phyloP scores from a whole-genome alignment of 148 eudicot species.

The Linanthus parryae region DNA sequence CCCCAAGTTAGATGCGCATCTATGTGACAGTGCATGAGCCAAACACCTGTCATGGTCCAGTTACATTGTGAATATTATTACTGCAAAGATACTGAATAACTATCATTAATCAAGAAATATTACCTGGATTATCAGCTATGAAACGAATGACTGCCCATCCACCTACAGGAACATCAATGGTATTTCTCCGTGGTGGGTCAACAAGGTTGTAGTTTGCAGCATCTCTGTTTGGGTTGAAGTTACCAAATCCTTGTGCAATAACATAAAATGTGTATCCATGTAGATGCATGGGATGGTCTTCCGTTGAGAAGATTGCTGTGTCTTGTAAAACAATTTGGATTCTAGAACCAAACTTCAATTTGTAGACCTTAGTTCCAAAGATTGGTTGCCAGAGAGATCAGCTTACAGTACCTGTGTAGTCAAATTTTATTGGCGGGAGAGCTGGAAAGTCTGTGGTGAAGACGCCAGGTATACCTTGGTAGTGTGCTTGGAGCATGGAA shows the following conservation, averaged over 20 bases:
- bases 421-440: constrained; percentile 60
- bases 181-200: constrained; percentile 79
- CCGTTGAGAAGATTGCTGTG: constrained; percentile 59
- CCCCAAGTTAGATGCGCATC: constrained; percentile 83
- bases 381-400: constrained; percentile 71
- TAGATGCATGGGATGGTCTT: constrained; percentile 93
- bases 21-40: constrained; percentile 94
- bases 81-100: too few species aligned
- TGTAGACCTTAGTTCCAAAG: constrained; percentile 67
- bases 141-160: constrained; percentile 97
- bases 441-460: constrained; percentile 70
- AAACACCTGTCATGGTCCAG: constrained; percentile 47
- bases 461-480: constrained; percentile 50
- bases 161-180: constrained; percentile 82
- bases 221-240: constrained; percentile 58
- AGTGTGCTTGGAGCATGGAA: constrained; percentile 57
- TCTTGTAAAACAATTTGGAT: constrained; percentile 78
- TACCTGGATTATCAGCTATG: constrained; percentile 93
- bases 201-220: constrained; percentile 60
- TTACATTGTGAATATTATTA: background rate
- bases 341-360: constrained; percentile 62
- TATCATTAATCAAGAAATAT: too few species aligned
- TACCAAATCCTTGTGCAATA: constrained; percentile 78
- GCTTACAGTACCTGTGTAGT: constrained; percentile 84
- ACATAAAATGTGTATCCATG: constrained; percentile 89